Percentiles rank a stretch among this genome's conserved stretches.
Evolutionary conservation across 768 basidiomycete species (phyloP).

Genomic region (Wakefieldia striispora): DNA sequence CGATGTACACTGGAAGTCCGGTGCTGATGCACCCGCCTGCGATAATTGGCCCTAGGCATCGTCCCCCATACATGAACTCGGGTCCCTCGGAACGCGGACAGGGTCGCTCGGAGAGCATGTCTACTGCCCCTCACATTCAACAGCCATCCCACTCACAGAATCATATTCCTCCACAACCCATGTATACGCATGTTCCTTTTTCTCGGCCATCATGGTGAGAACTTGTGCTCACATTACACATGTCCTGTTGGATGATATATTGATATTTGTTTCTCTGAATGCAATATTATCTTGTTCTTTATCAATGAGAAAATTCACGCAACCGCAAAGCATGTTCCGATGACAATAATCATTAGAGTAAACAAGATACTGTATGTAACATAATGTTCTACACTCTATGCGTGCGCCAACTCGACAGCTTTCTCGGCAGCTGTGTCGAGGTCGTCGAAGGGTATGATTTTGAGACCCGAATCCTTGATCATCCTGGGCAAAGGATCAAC

Average conservation of each 20-base stretch:
- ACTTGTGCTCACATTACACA: conserved; percentile 14
- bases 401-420: conserved; percentile 65
- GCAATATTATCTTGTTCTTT: conserved; percentile 18
- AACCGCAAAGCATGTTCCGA: background rate
- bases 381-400: conserved; percentile 33
- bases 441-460: conserved; percentile 91
- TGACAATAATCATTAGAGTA: conserved; percentile 14
- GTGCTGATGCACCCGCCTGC: conserved; percentile 58
- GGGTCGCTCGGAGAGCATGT: conserved; percentile 46
- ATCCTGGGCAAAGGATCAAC: conserved; percentile 52
- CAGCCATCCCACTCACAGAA: conserved; percentile 30
- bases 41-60: conserved; percentile 34
- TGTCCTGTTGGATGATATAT: conserved; percentile 32
- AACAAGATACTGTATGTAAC: conserved; percentile 17
- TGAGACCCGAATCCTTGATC: conserved; percentile 88
- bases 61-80: conserved; percentile 42
- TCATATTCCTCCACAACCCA: conserved; percentile 28
- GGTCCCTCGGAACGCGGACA: conserved; percentile 51
- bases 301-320: background rate
- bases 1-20: conserved; percentile 69
- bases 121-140: conserved; percentile 38
- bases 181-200: conserved; percentile 30
- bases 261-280: conserved; percentile 29
- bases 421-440: conserved; percentile 88
- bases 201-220: conserved; percentile 32